A percentile compares a stretch with the other conserved stretches of the same genome.
These are phyloP conservation scores for Tolypocladium album DNA, from an alignment of 2,329 filamentous ascomycete species.

Conservation along the genomic window DNA sequence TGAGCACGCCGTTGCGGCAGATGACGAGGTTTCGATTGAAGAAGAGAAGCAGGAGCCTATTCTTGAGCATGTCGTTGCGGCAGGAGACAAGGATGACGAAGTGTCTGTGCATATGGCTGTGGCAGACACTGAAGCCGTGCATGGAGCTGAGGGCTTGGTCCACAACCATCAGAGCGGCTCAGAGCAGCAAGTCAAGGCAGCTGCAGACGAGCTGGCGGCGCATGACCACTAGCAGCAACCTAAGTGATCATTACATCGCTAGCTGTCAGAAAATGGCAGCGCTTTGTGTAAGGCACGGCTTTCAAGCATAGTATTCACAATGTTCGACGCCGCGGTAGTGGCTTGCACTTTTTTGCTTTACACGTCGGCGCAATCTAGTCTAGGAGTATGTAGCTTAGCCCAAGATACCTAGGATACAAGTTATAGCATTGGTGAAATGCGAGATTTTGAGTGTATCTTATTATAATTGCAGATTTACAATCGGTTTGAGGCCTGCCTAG, in stretches of 20 bases:
- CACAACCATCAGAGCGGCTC: background rate
- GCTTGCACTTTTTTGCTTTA: background rate
- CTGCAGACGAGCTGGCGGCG: background rate
- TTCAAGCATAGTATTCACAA: background rate
- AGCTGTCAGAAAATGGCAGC: background rate
- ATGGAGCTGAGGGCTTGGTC: no score
- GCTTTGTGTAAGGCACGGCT: background rate
- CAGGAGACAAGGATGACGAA: background rate
- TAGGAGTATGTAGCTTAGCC: background rate
- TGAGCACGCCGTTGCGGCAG: background rate
- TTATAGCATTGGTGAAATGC: conserved; percentile 1
- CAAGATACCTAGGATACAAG: conserved; percentile 10
- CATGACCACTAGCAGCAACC: background rate
- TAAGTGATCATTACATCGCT: background rate
- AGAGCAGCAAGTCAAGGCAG: background rate
- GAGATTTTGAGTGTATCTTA: background rate
- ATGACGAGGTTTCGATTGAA: no score
- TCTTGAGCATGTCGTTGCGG: background rate
- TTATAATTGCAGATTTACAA: background rate
- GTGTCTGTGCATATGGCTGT: no score
- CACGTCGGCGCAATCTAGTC: background rate
- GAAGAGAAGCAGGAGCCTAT: background rate
- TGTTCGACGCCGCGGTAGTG: background rate
- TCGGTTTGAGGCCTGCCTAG: background rate
- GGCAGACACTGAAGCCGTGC: background rate